Evolutionary conservation across 352 stramenopile genomes (phyloP).

Genomic region (Phytophthora pluvialis): DNA sequence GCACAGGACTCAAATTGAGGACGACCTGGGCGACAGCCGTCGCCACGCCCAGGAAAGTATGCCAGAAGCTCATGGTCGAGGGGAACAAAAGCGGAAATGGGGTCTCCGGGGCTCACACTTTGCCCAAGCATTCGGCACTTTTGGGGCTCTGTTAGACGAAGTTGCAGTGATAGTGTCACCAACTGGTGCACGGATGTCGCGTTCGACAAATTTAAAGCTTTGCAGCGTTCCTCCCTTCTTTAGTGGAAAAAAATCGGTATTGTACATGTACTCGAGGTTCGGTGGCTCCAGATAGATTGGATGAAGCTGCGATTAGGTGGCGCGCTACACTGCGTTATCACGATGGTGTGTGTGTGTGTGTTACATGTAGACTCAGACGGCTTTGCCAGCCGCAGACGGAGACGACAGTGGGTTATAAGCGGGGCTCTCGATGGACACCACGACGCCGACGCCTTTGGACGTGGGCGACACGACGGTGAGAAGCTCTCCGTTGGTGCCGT

Average conservation of each 20-base stretch:
- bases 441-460: slow-evolving; percentile 7
- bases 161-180: slow-evolving; percentile 10
- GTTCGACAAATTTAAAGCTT: neutral
- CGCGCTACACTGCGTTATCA: slow-evolving; percentile 3
- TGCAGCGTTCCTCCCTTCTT: slow-evolving; percentile 1
- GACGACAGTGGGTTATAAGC: slow-evolving; percentile 21
- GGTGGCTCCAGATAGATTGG: slow-evolving; percentile 4
- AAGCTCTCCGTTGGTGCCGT: slow-evolving; percentile 2
- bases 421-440: slow-evolving; percentile 10
- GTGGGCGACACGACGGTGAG: slow-evolving; percentile 1
- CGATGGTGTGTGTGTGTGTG: too few species aligned
- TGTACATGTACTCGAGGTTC: neutral
- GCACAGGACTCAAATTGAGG: slow-evolving; percentile 28
- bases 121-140: neutral
- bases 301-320: slow-evolving; percentile 11
- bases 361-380: neutral
- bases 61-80: slow-evolving; percentile 20
- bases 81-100: slow-evolving; percentile 16
- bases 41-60: slow-evolving; percentile 23
- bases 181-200: slow-evolving; percentile 18
- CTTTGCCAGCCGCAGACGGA: neutral
- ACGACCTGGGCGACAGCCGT: slow-evolving; percentile 25
- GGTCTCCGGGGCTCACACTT: neutral
- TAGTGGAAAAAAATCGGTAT: neutral
- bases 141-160: neutral